Conservation (phyloP, 1,284 basidiomycete species). For the Farysia itapuensis region DNA sequence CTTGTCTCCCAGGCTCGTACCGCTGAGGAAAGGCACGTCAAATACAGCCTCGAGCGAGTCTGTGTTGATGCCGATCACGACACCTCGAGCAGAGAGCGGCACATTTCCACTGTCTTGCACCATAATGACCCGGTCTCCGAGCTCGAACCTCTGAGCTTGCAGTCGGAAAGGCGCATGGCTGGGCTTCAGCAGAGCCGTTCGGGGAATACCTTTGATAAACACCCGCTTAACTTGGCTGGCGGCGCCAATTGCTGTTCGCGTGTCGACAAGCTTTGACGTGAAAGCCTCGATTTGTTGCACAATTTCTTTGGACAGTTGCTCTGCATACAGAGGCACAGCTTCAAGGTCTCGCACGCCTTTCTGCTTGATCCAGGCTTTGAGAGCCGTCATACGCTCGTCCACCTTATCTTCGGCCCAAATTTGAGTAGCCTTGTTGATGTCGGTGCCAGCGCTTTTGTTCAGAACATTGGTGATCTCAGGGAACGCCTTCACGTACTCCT, state of each 20-base stretch:
- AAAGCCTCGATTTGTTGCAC: constrained; percentile 65
- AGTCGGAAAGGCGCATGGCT: constrained; percentile 84
- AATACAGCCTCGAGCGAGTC: constrained; percentile 89
- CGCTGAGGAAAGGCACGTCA: constrained; percentile 93
- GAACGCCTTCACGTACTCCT: constrained; percentile 70
- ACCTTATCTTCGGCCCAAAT: constrained; percentile 71
- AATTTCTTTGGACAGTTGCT: constrained; percentile 76
- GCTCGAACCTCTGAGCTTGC: constrained; percentile 82
- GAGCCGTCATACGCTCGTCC: constrained; percentile 73
- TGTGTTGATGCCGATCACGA: constrained; percentile 83
- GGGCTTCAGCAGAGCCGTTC: constrained; percentile 93
- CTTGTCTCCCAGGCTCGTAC: constrained; percentile 76
- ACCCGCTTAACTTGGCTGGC: constrained; percentile 80
- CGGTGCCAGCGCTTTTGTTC: constrained; percentile 61
- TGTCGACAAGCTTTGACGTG: constrained; percentile 69
- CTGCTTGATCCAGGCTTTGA: constrained; percentile 81
- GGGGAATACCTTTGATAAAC: constrained; percentile 84
- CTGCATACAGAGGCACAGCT: constrained; percentile 86
- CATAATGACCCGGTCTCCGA: constrained; percentile 96
- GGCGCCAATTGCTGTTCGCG: constrained; percentile 62
- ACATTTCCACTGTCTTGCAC: constrained; percentile 90
- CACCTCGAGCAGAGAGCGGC: constrained; percentile 85
- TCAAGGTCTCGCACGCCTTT: constrained; percentile 88
- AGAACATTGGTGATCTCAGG: constrained; percentile 51
- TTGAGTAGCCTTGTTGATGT: constrained; percentile 72